Percentiles rank a stretch among this genome's conserved stretches.
phyloP scores from a whole-genome alignment of 805 yeast genomes.

The Cephaloascus albidus region DNA sequence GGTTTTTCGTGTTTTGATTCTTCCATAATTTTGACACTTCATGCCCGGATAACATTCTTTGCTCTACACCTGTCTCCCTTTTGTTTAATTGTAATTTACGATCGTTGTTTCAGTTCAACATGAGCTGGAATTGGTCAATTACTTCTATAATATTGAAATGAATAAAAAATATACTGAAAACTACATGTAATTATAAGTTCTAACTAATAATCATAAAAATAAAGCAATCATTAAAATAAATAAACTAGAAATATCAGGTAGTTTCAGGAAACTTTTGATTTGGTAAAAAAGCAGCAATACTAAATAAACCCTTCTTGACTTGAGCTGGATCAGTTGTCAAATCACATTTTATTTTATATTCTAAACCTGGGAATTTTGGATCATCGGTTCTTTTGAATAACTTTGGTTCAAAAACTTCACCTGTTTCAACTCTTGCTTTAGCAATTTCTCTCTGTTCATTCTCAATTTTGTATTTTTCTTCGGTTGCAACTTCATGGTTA shows the following conservation, averaged over 20 bases:
- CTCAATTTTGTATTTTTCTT: constrained; percentile 81
- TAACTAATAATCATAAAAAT: no score
- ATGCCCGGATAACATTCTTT: not conserved
- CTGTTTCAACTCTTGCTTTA: constrained; percentile 66
- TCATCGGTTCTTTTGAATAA: constrained; percentile 46
- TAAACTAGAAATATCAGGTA: constrained; percentile 25
- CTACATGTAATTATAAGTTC: no score
- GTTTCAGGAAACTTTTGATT: constrained; percentile 63
- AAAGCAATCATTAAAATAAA: not conserved
- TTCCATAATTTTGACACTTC: not conserved
- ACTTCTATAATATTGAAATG: no score
- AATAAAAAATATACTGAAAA: no score
- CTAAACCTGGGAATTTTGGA: constrained; percentile 17
- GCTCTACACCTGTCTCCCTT: no score
- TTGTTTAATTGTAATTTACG: no score
- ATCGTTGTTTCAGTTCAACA: no score
- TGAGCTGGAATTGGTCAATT: no score
- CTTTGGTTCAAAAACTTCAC: constrained; percentile 73
- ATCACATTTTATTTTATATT: constrained; percentile 27
- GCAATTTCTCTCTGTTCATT: constrained; percentile 74
- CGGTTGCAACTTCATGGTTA: constrained; percentile 79
- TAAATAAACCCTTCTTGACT: constrained; percentile 47
- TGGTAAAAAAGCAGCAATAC: constrained; percentile 72
- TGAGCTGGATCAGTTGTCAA: constrained; percentile 41
- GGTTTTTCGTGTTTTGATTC: not conserved